Conservation (phyloP, 2,329 filamentous ascomycete species). For the Coniochaeta sp. region DNA sequence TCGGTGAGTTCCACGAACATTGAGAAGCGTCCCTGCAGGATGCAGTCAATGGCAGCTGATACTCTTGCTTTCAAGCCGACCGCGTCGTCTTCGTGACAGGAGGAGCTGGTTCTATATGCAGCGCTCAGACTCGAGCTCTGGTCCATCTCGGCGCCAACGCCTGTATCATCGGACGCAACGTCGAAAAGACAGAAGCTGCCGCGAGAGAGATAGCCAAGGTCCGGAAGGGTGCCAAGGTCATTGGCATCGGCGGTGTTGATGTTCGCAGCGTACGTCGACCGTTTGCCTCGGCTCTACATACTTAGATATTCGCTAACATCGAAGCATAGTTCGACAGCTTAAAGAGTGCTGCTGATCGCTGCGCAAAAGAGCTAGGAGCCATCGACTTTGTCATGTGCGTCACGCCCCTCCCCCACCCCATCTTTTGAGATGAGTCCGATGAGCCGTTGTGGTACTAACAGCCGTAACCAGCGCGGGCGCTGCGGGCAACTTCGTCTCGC, state of each 20-base stretch:
- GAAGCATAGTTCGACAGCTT: slow-evolving; percentile 49
- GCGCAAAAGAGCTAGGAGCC: slow-evolving; percentile 72
- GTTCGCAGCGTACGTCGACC: slow-evolving; percentile 58
- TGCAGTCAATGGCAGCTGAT: not conserved
- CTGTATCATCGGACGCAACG: slow-evolving; percentile 86
- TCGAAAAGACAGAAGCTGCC: slow-evolving; percentile 75
- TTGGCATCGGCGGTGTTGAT: slow-evolving; percentile 75
- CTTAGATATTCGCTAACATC: slow-evolving; percentile 1
- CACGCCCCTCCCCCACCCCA: not conserved
- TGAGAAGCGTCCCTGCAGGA: not conserved
- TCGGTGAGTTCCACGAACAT: slow-evolving; percentile 47
- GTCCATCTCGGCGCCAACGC: slow-evolving; percentile 89
- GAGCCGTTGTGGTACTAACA: not conserved
- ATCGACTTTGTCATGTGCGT: slow-evolving; percentile 89
- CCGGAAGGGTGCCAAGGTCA: slow-evolving; percentile 70
- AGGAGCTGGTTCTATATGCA: slow-evolving; percentile 89
- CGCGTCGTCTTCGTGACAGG: slow-evolving; percentile 95
- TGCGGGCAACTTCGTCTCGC: slow-evolving; percentile 90
- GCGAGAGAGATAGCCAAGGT: slow-evolving; percentile 78
- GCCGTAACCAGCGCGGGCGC: slow-evolving; percentile 64
- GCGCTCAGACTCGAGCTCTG: slow-evolving; percentile 83
- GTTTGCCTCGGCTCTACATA: slow-evolving; percentile 10
- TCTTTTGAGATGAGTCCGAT: not conserved
- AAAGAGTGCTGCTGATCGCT: slow-evolving; percentile 68
- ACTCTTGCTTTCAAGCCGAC: slow-evolving; percentile 45